A percentile compares a stretch with the other conserved stretches of the same genome.
Evolutionary conservation across 257 asterid genomes (phyloP).

Genomic region (Solanum bulbocastanum): DNA sequence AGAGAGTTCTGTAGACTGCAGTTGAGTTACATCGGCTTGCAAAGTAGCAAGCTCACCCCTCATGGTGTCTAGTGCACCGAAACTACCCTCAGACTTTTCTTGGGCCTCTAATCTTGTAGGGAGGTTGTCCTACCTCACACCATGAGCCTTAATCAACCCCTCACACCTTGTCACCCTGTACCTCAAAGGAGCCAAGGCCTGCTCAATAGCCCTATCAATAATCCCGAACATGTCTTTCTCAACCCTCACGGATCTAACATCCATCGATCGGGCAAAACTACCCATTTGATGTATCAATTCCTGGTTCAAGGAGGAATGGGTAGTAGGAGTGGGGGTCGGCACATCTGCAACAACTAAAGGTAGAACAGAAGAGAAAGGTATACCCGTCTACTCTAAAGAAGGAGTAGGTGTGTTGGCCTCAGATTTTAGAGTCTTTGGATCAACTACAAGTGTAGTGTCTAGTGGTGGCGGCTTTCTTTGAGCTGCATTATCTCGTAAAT

Average conservation of each 20-base stretch:
- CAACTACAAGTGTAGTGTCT: background rate
- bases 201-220: background rate
- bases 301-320: background rate
- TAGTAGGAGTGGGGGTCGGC: background rate
- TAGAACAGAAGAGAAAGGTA: background rate
- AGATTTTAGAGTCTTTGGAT: background rate
- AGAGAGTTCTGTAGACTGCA: background rate
- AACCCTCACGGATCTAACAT: background rate
- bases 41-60: background rate
- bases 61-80: background rate
- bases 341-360: background rate
- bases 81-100: background rate
- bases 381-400: background rate
- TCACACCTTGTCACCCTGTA: background rate
- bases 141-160: background rate
- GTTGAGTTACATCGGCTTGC: background rate
- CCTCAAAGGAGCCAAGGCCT: background rate
- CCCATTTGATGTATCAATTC: background rate
- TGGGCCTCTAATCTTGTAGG: background rate
- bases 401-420: background rate
- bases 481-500: background rate
- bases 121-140: background rate
- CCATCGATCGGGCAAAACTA: too few relatives aligned
- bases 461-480: background rate
- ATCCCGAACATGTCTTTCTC: background rate